Conservation (phyloP, 164 flowering plant species). For the Dillenia turbinata region DNA sequence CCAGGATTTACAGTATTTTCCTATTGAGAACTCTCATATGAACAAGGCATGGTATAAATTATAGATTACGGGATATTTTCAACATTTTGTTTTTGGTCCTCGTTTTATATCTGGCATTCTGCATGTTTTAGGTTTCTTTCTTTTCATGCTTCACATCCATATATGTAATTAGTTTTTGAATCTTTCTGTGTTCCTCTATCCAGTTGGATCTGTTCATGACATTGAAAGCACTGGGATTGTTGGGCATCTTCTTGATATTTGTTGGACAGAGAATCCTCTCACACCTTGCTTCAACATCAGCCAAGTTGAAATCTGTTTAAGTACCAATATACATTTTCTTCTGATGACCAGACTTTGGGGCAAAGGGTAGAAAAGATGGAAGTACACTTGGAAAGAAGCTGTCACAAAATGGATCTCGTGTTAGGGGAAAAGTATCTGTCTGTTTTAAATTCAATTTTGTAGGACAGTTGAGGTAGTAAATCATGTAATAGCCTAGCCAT, state of each 20-base stretch:
- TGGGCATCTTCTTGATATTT: slow-evolving; percentile 70
- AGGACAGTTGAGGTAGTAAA: too few species aligned
- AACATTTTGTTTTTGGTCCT: too few species aligned
- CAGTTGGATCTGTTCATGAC: slow-evolving; percentile 96
- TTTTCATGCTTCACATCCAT: not conserved
- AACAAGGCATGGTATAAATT: too few species aligned
- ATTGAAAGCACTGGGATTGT: slow-evolving; percentile 64
- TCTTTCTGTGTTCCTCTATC: not conserved
- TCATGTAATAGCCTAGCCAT: too few species aligned
- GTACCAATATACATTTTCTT: not conserved
- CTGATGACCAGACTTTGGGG: not conserved
- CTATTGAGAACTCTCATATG: too few species aligned
- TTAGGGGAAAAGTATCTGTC: too few species aligned
- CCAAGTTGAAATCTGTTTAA: slow-evolving; percentile 86
- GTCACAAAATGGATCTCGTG: too few species aligned
- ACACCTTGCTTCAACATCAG: slow-evolving; percentile 64
- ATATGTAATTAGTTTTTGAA: not conserved
- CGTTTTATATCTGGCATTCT: not conserved
- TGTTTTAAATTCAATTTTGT: too few species aligned
- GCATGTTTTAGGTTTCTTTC: not conserved
- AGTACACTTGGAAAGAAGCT: too few species aligned
- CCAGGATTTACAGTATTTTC: too few species aligned
- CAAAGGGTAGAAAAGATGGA: too few species aligned
- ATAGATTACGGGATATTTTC: too few species aligned
- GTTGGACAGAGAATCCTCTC: slow-evolving; percentile 89